Percentiles rank a stretch among this genome's conserved stretches.
Conservation (phyloP, 164 flowering plant species). For the Nymphaea thermarum region DNA sequence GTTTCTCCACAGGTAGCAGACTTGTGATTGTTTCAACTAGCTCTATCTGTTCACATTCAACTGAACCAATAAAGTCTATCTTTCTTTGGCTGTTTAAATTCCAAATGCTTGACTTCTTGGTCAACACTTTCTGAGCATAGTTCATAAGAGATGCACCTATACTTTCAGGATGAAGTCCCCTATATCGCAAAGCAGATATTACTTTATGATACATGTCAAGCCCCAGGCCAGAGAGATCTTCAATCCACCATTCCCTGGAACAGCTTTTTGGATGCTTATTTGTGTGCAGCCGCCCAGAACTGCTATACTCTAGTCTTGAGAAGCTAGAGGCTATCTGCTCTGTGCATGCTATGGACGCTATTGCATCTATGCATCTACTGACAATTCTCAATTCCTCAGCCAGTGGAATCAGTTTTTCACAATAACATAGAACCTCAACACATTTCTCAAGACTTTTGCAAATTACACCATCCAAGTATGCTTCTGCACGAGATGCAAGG, state of each 20-base stretch:
- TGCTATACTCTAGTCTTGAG: slow-evolving; percentile 77
- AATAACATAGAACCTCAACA: slow-evolving; percentile 65
- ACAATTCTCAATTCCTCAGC: slow-evolving; percentile 79
- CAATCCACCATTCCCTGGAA: slow-evolving; percentile 79
- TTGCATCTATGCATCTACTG: slow-evolving; percentile 61
- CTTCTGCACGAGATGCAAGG: slow-evolving; percentile 68
- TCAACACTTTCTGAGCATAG: slow-evolving; percentile 61
- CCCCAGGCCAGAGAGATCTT: slow-evolving; percentile 74
- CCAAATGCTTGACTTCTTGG: slow-evolving; percentile 53
- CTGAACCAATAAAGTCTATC: slow-evolving; percentile 24
- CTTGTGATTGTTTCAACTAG: slow-evolving; percentile 71
- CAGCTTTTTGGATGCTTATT: slow-evolving; percentile 54
- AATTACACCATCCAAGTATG: slow-evolving; percentile 52
- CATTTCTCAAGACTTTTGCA: slow-evolving; percentile 70
- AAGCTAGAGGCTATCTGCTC: slow-evolving; percentile 93
- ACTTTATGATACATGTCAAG: slow-evolving; percentile 65
- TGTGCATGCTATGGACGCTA: slow-evolving; percentile 83
- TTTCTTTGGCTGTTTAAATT: slow-evolving; percentile 36
- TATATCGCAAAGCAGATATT: slow-evolving; percentile 71
- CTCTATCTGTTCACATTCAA: slow-evolving; percentile 31
- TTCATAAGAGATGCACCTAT: slow-evolving; percentile 72
- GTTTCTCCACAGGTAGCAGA: slow-evolving; percentile 67
- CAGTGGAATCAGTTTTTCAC: slow-evolving; percentile 73
- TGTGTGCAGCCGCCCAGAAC: slow-evolving; percentile 80
- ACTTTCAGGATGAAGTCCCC: slow-evolving; percentile 83